Conservation (phyloP, 495 filamentous ascomycete genomes). For the Xylaria castorea region DNA sequence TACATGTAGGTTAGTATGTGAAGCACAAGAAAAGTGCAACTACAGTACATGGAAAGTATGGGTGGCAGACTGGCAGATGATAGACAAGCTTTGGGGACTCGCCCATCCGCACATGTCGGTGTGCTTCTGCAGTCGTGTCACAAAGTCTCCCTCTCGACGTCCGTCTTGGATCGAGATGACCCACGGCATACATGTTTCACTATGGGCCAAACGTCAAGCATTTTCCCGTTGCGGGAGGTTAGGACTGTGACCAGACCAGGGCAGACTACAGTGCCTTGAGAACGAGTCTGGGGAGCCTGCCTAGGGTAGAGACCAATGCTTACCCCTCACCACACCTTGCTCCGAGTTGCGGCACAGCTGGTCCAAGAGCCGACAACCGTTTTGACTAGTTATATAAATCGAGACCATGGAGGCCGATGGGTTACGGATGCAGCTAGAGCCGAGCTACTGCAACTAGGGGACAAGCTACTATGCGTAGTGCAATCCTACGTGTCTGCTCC, state of each 20-base stretch:
- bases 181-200: background rate
- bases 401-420: background rate
- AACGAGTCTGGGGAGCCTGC: background rate
- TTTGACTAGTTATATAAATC: background rate
- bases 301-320: background rate
- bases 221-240: constrained; percentile 9
- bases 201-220: constrained; percentile 1
- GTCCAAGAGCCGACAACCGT: background rate
- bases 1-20: background rate
- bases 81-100: background rate
- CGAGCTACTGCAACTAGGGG: background rate
- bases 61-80: background rate
- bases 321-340: background rate
- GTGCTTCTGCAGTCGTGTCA: background rate
- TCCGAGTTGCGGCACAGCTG: background rate
- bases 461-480: background rate
- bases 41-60: background rate
- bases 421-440: background rate
- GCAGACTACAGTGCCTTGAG: background rate
- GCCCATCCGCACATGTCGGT: background rate
- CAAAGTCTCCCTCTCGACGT: background rate
- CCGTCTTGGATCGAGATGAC: background rate
- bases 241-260: background rate
- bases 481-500: background rate
- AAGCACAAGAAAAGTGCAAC: background rate